Percentiles rank a stretch among this genome's conserved stretches.
Evolutionary conservation across 169 alveolate genomes (phyloP).

Genomic region (Plasmodium cynomolgi): DNA sequence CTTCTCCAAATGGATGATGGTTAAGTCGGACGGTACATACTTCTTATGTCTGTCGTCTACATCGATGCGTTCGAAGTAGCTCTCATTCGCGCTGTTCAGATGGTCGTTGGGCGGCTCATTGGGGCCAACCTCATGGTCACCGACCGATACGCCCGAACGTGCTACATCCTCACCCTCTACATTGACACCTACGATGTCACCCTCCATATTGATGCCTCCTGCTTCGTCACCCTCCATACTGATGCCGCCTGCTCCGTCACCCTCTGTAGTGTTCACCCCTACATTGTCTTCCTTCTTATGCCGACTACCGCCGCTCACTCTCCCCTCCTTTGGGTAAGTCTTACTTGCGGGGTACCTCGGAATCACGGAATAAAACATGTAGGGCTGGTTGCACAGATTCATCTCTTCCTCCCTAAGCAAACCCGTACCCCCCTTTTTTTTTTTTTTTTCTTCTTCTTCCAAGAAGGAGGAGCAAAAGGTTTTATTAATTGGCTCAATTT

Average conservation of each 20-base stretch:
- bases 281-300: conserved; percentile 21
- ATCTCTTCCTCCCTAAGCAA: conserved; percentile 21
- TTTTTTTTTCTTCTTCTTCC: conserved; percentile 10
- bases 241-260: not conserved
- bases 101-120: not conserved
- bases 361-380: conserved; percentile 73
- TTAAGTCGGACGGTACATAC: conserved; percentile 68
- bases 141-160: not conserved
- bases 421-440: not conserved
- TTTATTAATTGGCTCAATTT: conserved; percentile 75
- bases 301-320: not conserved
- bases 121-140: not conserved
- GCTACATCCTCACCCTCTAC: not conserved
- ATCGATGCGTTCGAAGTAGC: conserved; percentile 46
- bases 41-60: conserved; percentile 41
- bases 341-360: conserved; percentile 39
- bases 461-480: conserved; percentile 71
- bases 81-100: not conserved
- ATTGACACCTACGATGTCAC: not conserved
- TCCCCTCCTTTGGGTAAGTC: not conserved
- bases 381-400: conserved; percentile 57
- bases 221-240: not conserved
- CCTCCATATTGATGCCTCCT: not conserved
- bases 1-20: conserved; percentile 51
- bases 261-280: not conserved